Conservation (phyloP, 768 basidiomycete genomes). For the Lyophyllum decastes region DNA sequence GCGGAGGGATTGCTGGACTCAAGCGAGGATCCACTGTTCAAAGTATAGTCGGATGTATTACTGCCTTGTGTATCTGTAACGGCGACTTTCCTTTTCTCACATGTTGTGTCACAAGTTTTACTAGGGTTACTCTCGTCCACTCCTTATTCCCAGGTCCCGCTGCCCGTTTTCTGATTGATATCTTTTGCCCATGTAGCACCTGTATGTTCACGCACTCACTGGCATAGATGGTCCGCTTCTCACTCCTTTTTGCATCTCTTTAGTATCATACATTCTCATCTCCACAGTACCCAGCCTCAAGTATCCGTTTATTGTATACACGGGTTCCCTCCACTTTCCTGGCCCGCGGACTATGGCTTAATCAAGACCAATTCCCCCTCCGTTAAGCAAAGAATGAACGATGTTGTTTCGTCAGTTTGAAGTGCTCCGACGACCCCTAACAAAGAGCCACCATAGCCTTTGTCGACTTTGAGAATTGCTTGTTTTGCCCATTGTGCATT, state of each 20-base stretch:
- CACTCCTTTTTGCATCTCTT: slow-evolving; percentile 11
- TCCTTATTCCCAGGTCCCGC: slow-evolving; percentile 26
- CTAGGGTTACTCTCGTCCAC: slow-evolving; percentile 18
- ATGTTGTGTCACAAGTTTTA: slow-evolving; percentile 17
- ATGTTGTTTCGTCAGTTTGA: slow-evolving; percentile 27
- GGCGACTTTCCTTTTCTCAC: slow-evolving; percentile 14
- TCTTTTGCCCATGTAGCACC: slow-evolving; percentile 29
- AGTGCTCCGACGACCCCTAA: slow-evolving; percentile 76
- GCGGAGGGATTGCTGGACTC: slow-evolving; percentile 67
- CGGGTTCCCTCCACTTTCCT: slow-evolving; percentile 2
- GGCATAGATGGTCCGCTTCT: slow-evolving; percentile 22
- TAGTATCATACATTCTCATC: slow-evolving; percentile 19
- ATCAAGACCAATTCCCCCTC: slow-evolving; percentile 76
- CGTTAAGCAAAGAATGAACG: slow-evolving; percentile 68
- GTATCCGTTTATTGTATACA: slow-evolving; percentile 15
- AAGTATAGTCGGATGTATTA: slow-evolving; percentile 23
- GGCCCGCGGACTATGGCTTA: slow-evolving; percentile 19
- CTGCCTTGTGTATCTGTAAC: slow-evolving; percentile 15
- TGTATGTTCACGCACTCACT: slow-evolving; percentile 24
- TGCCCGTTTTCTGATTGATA: slow-evolving; percentile 22
- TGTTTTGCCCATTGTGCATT: slow-evolving; percentile 74
- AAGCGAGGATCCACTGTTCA: slow-evolving; percentile 58
- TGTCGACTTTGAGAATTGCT: slow-evolving; percentile 74
- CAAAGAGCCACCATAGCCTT: slow-evolving; percentile 69
- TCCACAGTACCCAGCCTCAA: slow-evolving; percentile 8